Evolutionary conservation across 2,329 filamentous ascomycete genomes (phyloP).

Genomic region (Xylariaceae sp.): DNA sequence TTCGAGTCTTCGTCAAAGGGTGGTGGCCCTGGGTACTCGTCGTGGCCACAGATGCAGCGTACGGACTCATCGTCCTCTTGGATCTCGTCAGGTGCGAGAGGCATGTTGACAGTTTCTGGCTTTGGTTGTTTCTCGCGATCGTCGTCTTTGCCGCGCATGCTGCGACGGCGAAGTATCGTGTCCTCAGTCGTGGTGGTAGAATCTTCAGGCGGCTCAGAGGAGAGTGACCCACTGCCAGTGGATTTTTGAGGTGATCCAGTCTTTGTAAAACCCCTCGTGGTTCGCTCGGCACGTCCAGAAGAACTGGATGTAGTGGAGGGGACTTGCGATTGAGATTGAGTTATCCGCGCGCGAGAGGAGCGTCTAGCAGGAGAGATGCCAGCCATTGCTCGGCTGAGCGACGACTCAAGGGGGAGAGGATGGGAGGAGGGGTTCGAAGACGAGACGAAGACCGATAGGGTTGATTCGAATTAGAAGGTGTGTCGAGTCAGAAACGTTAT

Average conservation of each 20-base stretch:
- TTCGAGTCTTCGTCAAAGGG: constrained; percentile 64
- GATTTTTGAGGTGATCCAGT: constrained; percentile 77
- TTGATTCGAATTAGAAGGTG: constrained; percentile 7
- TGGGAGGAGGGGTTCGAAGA: constrained; percentile 26
- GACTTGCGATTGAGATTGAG: constrained; percentile 77
- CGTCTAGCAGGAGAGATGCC: constrained; percentile 76
- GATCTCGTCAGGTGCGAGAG: constrained; percentile 66
- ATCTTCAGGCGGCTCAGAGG: constrained; percentile 73
- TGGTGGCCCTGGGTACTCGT: constrained; percentile 90
- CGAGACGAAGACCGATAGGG: constrained; percentile 19
- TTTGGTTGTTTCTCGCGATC: constrained; percentile 56
- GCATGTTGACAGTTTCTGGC: constrained; percentile 57
- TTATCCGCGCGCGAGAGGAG: constrained; percentile 86
- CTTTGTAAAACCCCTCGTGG: constrained; percentile 75
- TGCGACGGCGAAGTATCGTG: constrained; percentile 74
- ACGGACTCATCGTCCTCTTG: constrained; percentile 93
- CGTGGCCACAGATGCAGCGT: constrained; percentile 90
- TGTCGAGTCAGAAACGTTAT: constrained; percentile 14
- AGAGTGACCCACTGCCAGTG: constrained; percentile 74
- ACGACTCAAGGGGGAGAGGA: constrained; percentile 28
- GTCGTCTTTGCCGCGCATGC: constrained; percentile 76
- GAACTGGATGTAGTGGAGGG: constrained; percentile 81
- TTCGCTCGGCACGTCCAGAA: constrained; percentile 77
- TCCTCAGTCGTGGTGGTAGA: constrained; percentile 62
- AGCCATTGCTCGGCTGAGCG: constrained; percentile 44